A percentile compares a stretch with the other conserved stretches of the same genome.
Conservation (phyloP, 257 asterid genomes). For the Lycium ferocissimum region DNA sequence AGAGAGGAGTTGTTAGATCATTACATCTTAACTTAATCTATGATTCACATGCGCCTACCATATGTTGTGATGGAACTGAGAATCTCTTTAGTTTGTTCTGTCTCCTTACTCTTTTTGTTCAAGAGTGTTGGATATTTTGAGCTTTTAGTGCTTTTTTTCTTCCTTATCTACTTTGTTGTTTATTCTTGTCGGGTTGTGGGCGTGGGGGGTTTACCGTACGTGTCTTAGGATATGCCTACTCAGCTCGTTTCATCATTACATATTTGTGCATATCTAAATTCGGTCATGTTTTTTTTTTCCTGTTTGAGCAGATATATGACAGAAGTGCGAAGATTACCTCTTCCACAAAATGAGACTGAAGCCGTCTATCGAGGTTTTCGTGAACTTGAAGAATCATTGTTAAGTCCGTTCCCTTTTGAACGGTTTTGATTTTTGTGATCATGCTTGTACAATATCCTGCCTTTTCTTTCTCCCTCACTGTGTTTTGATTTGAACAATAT, state of each 20-base stretch:
- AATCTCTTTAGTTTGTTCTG: neutral
- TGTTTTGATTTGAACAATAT: neutral
- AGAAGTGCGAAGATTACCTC: conserved; percentile 84
- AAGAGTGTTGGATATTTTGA: neutral
- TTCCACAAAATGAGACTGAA: conserved; percentile 84
- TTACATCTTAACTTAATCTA: neutral
- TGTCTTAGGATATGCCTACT: neutral
- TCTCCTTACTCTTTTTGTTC: neutral
- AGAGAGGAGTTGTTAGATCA: neutral
- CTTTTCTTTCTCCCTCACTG: neutral
- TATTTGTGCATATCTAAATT: neutral
- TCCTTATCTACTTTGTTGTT: neutral
- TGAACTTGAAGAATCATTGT: conserved; percentile 88
- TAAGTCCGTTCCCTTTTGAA: conserved; percentile 62
- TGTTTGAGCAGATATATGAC: conserved; percentile 73
- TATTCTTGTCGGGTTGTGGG: neutral
- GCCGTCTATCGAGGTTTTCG: conserved; percentile 75
- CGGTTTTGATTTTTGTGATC: conserved; percentile 47
- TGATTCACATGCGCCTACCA: neutral
- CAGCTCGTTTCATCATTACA: neutral
- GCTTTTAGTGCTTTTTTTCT: neutral
- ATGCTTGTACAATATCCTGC: conserved; percentile 25
- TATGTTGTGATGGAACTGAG: neutral
- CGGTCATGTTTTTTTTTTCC: conserved; percentile 5
- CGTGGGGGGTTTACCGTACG: neutral